Evolutionary conservation across 495 filamentous ascomycete species (phyloP).

Genomic region (Thozetella sp.): DNA sequence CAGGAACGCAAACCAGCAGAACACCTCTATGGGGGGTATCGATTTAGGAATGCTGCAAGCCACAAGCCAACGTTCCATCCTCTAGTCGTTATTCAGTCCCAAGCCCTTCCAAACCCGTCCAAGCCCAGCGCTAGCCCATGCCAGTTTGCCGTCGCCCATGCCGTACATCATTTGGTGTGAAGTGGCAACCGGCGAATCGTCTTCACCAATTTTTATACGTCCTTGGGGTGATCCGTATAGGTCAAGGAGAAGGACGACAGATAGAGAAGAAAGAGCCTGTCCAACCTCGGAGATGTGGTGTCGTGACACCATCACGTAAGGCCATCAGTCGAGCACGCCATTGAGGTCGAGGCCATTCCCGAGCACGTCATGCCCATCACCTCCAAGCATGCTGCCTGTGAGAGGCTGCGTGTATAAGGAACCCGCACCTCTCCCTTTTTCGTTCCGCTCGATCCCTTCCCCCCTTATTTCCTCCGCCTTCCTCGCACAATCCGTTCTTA

Average conservation of each 20-base stretch:
- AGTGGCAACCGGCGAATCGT: conserved; percentile 56
- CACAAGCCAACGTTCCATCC: neutral
- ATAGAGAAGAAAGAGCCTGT: neutral
- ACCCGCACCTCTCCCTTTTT: conserved; percentile 18
- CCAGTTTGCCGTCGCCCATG: no score
- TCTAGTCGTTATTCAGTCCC: no score
- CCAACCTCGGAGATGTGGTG: neutral
- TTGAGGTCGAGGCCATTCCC: conserved; percentile 16
- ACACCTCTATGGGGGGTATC: neutral
- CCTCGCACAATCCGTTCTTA: conserved; percentile 6
- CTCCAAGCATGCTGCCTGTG: conserved; percentile 11
- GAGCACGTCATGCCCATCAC: conserved; percentile 7
- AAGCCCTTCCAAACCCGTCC: neutral
- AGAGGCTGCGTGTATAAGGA: neutral
- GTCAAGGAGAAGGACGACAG: neutral
- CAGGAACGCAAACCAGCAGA: neutral
- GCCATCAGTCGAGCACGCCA: neutral
- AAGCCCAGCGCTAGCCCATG: neutral
- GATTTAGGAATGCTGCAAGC: neutral
- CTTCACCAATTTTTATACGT: no score
- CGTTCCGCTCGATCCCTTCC: neutral
- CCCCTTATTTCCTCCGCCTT: neutral
- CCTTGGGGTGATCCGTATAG: neutral
- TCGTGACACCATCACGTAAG: neutral
- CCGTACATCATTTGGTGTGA: conserved; percentile 30